Base-by-base conservation (phyloP, 192 early-diverging fungal genomes). In the Chytriomyces sp. region DNA sequence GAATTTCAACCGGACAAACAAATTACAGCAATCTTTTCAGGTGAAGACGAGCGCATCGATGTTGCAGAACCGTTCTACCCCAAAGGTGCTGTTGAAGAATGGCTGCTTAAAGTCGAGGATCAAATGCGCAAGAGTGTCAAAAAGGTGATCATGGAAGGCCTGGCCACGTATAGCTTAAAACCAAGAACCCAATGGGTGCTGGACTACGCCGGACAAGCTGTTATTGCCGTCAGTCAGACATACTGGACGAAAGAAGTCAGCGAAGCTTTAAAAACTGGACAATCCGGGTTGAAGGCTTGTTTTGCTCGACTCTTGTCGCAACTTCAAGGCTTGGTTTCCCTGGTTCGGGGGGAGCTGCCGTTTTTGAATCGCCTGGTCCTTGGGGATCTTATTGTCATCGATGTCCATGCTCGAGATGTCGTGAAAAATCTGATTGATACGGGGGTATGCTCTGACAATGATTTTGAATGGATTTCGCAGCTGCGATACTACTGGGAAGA, bases 391-490 rank as follows among this genome's bases (percentile, higher is more conserved):
- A 89, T 89, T 80, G 87, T 89, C 45, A 87, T 89, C 77, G 88
- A 89, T 69, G 88, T 89, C 10, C 88, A 89, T 64, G 76, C 79
- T 26, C 78, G 88, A n/a, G 88, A 89, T 81, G 86, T 89, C 10
- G 87, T 89, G 47, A 87, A 85, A 66, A 89, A 86, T 67, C 71
- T 89, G 18, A 76, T 89, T 13, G 88, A 89, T 45, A 74, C 79
- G 7, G 72, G 80, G 6, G 83, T 89, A 11, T 67, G 76, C 20
- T 83, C 72, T 61, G 87, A 88, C 24, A 89, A 89, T 68, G 88
- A 89, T 76, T 89, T 89, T 75, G 86, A 88, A 75, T 89, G 88
- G 88, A 89, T 89, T 65, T 88, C 86, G 43, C 88, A 89, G 67
- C 72, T 89, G 48, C 64, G 88, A 61, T 89, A 89, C 72, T 89